Evolutionary conservation across 768 basidiomycete genomes (phyloP), one percentile per base, ranked within the genome.

Genomic region (Rhodotorula toruloides): DNA sequence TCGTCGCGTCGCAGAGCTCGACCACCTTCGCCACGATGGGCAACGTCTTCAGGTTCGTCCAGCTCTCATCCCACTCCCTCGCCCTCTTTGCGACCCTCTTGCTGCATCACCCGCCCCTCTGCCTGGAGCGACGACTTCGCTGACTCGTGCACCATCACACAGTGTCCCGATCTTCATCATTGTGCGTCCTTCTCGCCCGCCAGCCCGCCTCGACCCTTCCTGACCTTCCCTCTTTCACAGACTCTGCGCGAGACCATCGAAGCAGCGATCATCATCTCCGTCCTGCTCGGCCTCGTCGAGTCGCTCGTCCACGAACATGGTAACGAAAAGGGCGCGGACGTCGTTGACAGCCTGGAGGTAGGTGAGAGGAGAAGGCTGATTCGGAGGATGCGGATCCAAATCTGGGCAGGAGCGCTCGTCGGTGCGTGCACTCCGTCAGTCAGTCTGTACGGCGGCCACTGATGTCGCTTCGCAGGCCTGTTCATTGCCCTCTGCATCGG

Each of bases 211-310:
- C 13, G 10, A 6, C 2, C 39, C 46, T 34, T 36, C 21, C 36
- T 19, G 1, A 21, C 17, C 44, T 54, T 31, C 53, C 40, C 22
- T 9, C 44, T 25, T 25, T 17, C 36, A 22, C 44, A 68, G 67
- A 64, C 67, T 11, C 67, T 68, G 3, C 63, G 68, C 7, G 92
- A 97, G 83, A 88, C 91, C 13, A 83, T 97, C 70, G 92, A 97
- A 81, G 88, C 90, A 7, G 85, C 85, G 48, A 88, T 97, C 80
- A 90, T 98, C 82, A 79, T 96, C 76, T 89, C 90, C 11, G 90
- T 94, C 63, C 84, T 98, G 54, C 86, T 94, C 58, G 86, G 89
- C 70, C 85, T 97, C 67, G 88, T 90, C n/a, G 86, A 94, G 74
- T 91, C 93, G 71, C 84, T 92, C 69, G 82, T 88, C 10, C 27